phyloP scores from a whole-genome alignment of 2,329 filamentous ascomycete species.

The Venturia pyrina region DNA sequence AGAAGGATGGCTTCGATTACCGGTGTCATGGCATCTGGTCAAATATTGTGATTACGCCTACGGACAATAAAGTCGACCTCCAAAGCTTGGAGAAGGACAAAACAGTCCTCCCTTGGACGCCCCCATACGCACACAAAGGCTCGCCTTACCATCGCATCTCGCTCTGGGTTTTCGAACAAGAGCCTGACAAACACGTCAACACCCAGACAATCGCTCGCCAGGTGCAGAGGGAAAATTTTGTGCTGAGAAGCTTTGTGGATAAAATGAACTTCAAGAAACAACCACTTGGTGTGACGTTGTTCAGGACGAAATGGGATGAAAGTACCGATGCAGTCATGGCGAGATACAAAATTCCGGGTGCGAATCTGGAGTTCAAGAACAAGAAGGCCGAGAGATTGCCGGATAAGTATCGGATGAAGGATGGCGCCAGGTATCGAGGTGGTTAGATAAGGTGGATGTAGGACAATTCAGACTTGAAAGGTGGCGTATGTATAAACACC shows the following conservation, averaged over 20 bases:
- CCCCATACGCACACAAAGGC: conserved; percentile 81
- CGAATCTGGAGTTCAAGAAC: conserved; percentile 75
- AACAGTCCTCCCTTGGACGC: conserved; percentile 57
- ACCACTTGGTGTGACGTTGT: conserved; percentile 75
- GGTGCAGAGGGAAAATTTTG: conserved; percentile 65
- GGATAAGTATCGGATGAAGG: conserved; percentile 45
- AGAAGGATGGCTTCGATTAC: conserved; percentile 64
- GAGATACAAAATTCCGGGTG: conserved; percentile 61
- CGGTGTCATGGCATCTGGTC: conserved; percentile 81
- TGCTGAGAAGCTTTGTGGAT: conserved; percentile 62
- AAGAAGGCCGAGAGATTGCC: conserved; percentile 62
- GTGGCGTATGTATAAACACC: not conserved
- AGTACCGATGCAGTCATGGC: conserved; percentile 80
- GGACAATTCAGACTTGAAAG: conserved; percentile 13
- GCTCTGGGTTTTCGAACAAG: conserved; percentile 74
- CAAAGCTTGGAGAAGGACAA: conserved; percentile 38
- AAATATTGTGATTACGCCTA: conserved; percentile 57
- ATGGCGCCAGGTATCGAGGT: conserved; percentile 29
- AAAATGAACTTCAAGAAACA: conserved; percentile 49
- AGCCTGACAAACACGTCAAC: not conserved
- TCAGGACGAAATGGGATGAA: conserved; percentile 85
- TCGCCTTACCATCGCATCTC: conserved; percentile 82
- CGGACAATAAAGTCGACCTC: conserved; percentile 53
- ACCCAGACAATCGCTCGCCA: conserved; percentile 32
- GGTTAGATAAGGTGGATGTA: conserved; percentile 10